Conservation (phyloP, 768 basidiomycete species). For the Macrolepiota dolichaula region DNA sequence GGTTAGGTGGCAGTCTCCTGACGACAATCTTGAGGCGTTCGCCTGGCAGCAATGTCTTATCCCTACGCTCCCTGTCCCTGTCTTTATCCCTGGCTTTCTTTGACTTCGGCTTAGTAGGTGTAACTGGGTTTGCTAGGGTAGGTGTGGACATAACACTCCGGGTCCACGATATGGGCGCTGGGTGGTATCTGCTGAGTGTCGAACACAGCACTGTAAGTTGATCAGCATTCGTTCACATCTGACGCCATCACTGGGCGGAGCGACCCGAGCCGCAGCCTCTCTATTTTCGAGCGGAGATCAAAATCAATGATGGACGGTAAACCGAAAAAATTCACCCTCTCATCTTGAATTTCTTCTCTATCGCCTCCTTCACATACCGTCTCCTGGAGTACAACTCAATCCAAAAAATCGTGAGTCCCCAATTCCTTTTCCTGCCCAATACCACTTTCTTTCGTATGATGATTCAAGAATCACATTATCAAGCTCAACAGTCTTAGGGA, state of each 20-base stretch:
- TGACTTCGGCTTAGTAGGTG: conserved; percentile 26
- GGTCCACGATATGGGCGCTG: background rate
- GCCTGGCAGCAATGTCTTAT: conserved; percentile 26
- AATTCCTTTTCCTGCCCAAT: background rate
- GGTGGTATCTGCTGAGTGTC: background rate
- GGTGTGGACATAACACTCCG: conserved; percentile 7
- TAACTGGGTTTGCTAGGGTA: conserved; percentile 16
- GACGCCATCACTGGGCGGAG: conserved; percentile 7
- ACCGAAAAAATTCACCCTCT: conserved; percentile 5
- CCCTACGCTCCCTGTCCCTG: conserved; percentile 29
- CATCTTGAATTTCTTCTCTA: background rate
- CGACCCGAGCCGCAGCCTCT: background rate
- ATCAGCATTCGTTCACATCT: background rate
- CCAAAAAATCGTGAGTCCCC: background rate
- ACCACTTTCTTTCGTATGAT: conserved; percentile 31
- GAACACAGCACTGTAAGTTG: background rate
- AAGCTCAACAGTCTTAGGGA: conserved; percentile 66
- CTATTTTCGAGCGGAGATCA: conserved; percentile 19
- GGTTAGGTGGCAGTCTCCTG: conserved; percentile 83
- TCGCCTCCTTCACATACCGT: background rate
- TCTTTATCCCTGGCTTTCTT: conserved; percentile 36
- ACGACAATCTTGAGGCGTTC: conserved; percentile 86
- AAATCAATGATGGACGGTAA: conserved; percentile 7
- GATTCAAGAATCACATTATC: conserved; percentile 55
- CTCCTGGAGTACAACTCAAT: too few species aligned